Evolutionary conservation across 2,329 filamentous ascomycete species (phyloP).

Genomic region (Monilinia fructigena): DNA sequence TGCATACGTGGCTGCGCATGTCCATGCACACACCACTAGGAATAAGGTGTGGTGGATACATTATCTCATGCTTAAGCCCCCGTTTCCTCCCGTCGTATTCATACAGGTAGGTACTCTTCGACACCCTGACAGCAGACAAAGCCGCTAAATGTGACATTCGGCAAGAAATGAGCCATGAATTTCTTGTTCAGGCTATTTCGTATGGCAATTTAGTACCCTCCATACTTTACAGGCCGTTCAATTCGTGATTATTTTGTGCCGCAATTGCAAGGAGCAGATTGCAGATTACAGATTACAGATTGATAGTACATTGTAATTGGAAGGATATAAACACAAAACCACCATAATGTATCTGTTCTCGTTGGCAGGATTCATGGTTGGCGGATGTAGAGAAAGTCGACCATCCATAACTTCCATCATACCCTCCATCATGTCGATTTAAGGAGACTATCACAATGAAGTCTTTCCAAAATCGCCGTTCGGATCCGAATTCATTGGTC

Average conservation of each 20-base stretch:
- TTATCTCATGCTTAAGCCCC: slow-evolving; percentile 2
- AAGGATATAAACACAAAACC: not conserved
- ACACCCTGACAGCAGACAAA: not conserved
- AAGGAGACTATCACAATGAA: not conserved
- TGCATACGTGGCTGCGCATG: slow-evolving; percentile 23
- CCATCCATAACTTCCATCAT: not conserved
- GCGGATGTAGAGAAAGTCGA: not conserved
- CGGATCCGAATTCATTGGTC: slow-evolving; percentile 17
- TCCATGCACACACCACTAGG: not conserved
- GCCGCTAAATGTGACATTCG: slow-evolving; percentile 11
- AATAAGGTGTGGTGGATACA: slow-evolving; percentile 5
- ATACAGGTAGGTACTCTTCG: not conserved
- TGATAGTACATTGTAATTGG: not conserved
- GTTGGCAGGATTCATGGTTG: not conserved
- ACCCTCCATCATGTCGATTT: slow-evolving; percentile 3
- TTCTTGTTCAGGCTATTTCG: not conserved
- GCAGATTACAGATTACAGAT: not conserved
- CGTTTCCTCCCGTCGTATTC: slow-evolving; percentile 7
- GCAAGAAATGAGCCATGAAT: not conserved
- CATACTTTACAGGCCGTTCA: not conserved
- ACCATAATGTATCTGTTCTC: not conserved
- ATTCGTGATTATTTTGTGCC: not conserved
- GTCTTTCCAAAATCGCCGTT: not conserved
- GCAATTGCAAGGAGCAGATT: not conserved
- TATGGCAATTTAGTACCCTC: not conserved